phyloP scores from a whole-genome alignment of 208 protist species.

The Acanthamoeba sp. region DNA sequence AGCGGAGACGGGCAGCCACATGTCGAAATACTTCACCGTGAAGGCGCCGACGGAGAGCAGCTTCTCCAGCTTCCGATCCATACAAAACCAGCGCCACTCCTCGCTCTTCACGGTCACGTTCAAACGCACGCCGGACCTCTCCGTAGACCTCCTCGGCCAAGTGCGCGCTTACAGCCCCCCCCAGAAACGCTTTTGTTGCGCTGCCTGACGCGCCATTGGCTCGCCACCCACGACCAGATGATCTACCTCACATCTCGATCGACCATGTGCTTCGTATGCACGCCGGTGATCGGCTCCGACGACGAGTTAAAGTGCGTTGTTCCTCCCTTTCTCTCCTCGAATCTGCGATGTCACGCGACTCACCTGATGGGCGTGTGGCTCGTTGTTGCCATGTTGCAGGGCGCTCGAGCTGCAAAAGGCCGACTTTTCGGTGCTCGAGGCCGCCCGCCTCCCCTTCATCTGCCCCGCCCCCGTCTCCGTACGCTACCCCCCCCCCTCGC shows the following conservation, averaged over 20 bases:
- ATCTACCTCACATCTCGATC: slow-evolving; percentile 4
- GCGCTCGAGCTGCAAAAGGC: not conserved
- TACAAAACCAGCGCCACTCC: not conserved
- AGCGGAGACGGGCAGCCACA: not conserved
- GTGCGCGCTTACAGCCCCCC: not conserved
- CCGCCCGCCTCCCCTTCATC: not conserved
- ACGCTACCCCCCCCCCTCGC: not conserved
- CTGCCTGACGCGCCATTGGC: not conserved
- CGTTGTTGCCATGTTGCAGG: too few species aligned
- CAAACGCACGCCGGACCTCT: not conserved
- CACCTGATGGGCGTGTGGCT: too few species aligned
- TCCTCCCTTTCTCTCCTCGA: not conserved
- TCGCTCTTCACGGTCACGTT: slow-evolving; percentile 5
- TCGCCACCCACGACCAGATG: not conserved
- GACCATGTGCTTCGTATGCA: slow-evolving; percentile 25
- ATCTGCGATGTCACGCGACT: not conserved
- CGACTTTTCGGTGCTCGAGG: slow-evolving; percentile 30
- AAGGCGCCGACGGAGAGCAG: not conserved
- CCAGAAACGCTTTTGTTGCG: not conserved
- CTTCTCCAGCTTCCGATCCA: slow-evolving; percentile 35
- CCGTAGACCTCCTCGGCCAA: not conserved
- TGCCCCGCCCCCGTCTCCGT: not conserved
- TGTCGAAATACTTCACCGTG: slow-evolving; percentile 38
- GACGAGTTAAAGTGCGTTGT: not conserved
- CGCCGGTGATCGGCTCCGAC: not conserved